Base-by-base conservation (phyloP, 305 asterid genomes). In the Withania somnifera region DNA sequence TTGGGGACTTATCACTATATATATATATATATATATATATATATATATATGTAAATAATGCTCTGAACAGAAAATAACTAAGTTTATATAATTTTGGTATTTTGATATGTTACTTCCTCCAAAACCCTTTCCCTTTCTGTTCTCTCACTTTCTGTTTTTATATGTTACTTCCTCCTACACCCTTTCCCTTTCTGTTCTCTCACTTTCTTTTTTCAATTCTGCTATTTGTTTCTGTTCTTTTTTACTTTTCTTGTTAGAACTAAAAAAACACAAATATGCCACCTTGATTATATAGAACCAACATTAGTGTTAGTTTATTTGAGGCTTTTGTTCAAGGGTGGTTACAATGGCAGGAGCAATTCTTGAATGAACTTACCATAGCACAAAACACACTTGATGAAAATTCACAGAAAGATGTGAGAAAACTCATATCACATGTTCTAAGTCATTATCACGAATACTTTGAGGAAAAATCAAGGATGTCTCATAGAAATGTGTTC, bases 391-490 rank as follows among this genome's bases (percentile, higher is more conserved):
- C 68, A 20, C 10, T 30, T 2, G 26, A 60, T 6, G 83, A 57
- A 1, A 45, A n/a, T 2, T 38, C 38, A 45, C 68, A 53, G 1
- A 81, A 67, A 8, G 34, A 50, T 57, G 78, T 85, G 15, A n/a
- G 76, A 38, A 38, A 47, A 51, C 83, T 88, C 2, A 45, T 80
- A 6, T 24, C 79, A 0, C 51, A 73, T 2, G 84, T 92, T 7
- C 0, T 90, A 3, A 77, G 83, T 7, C 94, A 91, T 24, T 92
- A 88, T 83, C 82, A 82, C 10, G 85, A 84, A 32, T 86, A 79
- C 79, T 82, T 81, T 78, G 22, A 73, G 0, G 87, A 90, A 82
- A 90, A 87, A 26, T 69, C 85, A 26, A 77, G 22, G 63, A 87
- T 82, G 22, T 88, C 87, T 1, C 80, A 22, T 0, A 83, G 84